phyloP scores from a whole-genome alignment of 2,329 filamentous ascomycete genomes.

The Ceratocystis alfenasii region DNA sequence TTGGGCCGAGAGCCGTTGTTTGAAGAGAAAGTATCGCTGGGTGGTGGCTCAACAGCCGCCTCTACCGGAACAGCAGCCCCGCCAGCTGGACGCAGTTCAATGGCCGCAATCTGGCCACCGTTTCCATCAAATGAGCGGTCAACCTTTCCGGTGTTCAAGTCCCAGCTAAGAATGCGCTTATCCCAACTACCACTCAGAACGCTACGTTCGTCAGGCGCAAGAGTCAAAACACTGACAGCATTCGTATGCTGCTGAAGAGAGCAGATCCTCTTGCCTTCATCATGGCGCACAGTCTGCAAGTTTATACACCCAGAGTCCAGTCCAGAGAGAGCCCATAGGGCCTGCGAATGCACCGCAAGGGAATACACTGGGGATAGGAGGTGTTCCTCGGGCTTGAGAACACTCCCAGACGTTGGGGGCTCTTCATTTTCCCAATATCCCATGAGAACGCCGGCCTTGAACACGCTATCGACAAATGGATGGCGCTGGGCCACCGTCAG shows the following conservation, averaged over 20 bases:
- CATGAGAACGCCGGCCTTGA: conserved; percentile 85
- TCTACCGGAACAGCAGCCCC: conserved; percentile 64
- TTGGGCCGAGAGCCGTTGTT: conserved; percentile 38
- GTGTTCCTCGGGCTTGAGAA: conserved; percentile 43
- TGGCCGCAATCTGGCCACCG: conserved; percentile 72
- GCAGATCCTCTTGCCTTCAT: conserved; percentile 82
- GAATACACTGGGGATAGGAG: conserved; percentile 86
- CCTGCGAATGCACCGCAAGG: conserved; percentile 77
- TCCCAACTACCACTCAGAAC: conserved; percentile 94
- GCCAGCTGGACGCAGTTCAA: conserved; percentile 72
- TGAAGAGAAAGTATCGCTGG: conserved; percentile 60
- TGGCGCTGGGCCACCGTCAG: conserved; percentile 91
- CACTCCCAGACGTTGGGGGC: conserved; percentile 34
- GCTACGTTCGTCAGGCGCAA: conserved; percentile 74
- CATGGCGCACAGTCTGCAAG: conserved; percentile 81
- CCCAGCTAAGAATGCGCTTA: conserved; percentile 88
- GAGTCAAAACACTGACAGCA: conserved; percentile 74
- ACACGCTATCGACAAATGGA: conserved; percentile 93
- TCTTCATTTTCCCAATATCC: conserved; percentile 99
- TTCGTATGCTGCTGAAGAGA: conserved; percentile 75
- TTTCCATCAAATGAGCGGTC: conserved; percentile 65
- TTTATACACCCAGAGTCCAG: conserved; percentile 87
- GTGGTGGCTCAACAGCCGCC: conserved; percentile 30
- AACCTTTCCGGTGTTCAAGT: conserved; percentile 71
- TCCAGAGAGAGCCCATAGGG: conserved; percentile 82